Evolutionary conservation across 2,329 filamentous ascomycete species (phyloP), one percentile per base, ranked within the genome.

Genomic region (Colletotrichum filicis): DNA sequence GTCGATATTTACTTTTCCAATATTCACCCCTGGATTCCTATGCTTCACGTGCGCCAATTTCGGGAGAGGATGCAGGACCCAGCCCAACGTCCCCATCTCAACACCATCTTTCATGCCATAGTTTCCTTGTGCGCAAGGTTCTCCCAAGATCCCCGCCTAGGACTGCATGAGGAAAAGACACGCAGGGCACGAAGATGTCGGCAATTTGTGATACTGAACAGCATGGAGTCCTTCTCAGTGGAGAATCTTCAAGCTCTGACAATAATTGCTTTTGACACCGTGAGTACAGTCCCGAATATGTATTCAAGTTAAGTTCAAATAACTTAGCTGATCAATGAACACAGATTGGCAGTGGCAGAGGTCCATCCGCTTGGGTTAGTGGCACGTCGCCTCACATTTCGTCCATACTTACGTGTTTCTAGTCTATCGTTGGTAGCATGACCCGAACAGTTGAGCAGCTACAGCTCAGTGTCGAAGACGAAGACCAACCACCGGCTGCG

Each of bases 21-120:
- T 2, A 78, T 85, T 1, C 83, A 85, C 62, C 82, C 83, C 1
- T 85, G 82, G 80, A 83, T 84, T 14, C 81, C 81, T 5, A 81
- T 83, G 63, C 65, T 83, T 11, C 81, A 82, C 64, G 79, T 78
- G 69, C 69, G 71, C 53, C 74, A 77, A 52, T 81, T 81, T 24
- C 73, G 78, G 2, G 69, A 74, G 19, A 66, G 66, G 22, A 66
- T 77, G 55, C 60, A 63, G 14, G 72, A 80, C 16, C 73, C 78
- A 0, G 37, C 66, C 5, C 69, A 79, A 26, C 66, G 77, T 14
- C 55, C 42, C 16, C 68, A 42, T 5, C 62, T 83, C 1, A 73
- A 76, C 4, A 79, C 80, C 1, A 79, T 85, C 1, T 77, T 85
- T 1, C 79, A 83, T 68, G 82, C 83, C 8, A 83, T 85, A 32